phyloP scores from a whole-genome alignment of 1,284 basidiomycete species.

The Ganoderma sinense region DNA sequence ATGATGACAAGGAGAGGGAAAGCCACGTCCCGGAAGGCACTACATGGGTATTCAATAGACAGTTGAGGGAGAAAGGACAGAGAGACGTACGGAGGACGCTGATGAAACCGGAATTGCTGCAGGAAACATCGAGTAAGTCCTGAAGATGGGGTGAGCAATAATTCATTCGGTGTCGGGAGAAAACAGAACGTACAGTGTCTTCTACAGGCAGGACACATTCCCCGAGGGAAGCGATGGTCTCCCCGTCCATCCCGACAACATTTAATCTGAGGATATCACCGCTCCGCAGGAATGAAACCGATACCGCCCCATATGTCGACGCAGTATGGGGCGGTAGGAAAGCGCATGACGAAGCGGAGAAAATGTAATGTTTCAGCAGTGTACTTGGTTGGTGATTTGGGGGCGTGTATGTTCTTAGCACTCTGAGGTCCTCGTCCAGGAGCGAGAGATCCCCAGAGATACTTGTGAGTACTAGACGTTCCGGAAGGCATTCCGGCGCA shows the following conservation, averaged over 20 bases:
- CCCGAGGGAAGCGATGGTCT: slow-evolving; percentile 21
- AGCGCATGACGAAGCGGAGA: slow-evolving; percentile 48
- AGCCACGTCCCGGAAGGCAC: slow-evolving; percentile 54
- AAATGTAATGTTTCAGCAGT: slow-evolving; percentile 54
- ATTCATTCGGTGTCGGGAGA: not conserved
- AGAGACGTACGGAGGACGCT: slow-evolving; percentile 55
- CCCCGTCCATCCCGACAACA: slow-evolving; percentile 26
- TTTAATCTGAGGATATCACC: slow-evolving; percentile 21
- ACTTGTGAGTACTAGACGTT: slow-evolving; percentile 55
- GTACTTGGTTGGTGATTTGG: slow-evolving; percentile 25
- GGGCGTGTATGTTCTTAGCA: slow-evolving; percentile 45
- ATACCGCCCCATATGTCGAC: slow-evolving; percentile 40
- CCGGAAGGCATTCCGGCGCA: slow-evolving; percentile 50
- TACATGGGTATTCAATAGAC: slow-evolving; percentile 30
- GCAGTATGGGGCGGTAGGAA: slow-evolving; percentile 48
- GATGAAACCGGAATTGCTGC: slow-evolving; percentile 55
- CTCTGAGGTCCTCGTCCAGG: slow-evolving; percentile 50
- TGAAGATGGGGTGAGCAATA: slow-evolving; percentile 11
- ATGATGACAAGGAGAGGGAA: slow-evolving; percentile 51
- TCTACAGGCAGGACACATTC: slow-evolving; percentile 27
- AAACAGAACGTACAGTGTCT: slow-evolving; percentile 26
- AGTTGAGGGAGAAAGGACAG: not conserved
- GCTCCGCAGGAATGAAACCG: slow-evolving; percentile 37
- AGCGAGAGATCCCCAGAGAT: slow-evolving; percentile 53
- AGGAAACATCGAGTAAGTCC: slow-evolving; percentile 49